A percentile compares a stretch with the other conserved stretches of the same genome.
Conservation (phyloP, 1,284 basidiomycete genomes). For the Mycosarcoma maydis region DNA sequence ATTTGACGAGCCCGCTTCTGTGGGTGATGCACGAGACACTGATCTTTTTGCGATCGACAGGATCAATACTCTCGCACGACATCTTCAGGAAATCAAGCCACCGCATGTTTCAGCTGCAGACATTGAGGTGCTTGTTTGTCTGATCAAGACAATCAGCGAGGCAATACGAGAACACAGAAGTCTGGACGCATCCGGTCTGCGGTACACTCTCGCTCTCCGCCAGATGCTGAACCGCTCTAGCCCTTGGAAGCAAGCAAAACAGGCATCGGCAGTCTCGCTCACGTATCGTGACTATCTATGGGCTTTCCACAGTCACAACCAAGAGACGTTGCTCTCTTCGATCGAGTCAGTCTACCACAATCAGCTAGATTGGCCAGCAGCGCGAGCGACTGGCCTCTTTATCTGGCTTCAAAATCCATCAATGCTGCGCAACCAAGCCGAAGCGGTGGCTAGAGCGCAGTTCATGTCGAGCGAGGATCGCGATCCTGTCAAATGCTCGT, state of each 20-base stretch:
- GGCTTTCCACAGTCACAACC: slow-evolving; percentile 92
- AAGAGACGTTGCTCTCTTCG: slow-evolving; percentile 80
- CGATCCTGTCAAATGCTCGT: slow-evolving; percentile 86
- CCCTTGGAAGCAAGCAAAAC: neutral
- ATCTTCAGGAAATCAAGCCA: slow-evolving; percentile 74
- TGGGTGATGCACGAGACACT: neutral
- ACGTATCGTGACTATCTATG: slow-evolving; percentile 92
- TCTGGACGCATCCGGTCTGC: slow-evolving; percentile 84
- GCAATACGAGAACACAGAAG: slow-evolving; percentile 85
- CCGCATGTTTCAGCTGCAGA: slow-evolving; percentile 80
- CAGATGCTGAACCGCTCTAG: slow-evolving; percentile 19
- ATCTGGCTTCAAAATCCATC: slow-evolving; percentile 77
- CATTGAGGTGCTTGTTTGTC: slow-evolving; percentile 78
- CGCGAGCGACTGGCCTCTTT: slow-evolving; percentile 83
- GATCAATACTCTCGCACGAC: slow-evolving; percentile 32
- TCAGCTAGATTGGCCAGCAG: slow-evolving; percentile 88
- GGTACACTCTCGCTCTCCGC: slow-evolving; percentile 44
- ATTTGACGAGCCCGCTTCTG: slow-evolving; percentile 24
- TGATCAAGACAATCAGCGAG: slow-evolving; percentile 88
- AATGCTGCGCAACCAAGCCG: slow-evolving; percentile 79
- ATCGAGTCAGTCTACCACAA: slow-evolving; percentile 78
- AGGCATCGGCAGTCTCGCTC: slow-evolving; percentile 65
- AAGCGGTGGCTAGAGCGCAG: slow-evolving; percentile 89
- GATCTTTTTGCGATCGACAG: slow-evolving; percentile 14
- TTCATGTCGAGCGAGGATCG: slow-evolving; percentile 76